phyloP scores from a whole-genome alignment of 768 basidiomycete species.

The Collybiopsis luxurians region DNA sequence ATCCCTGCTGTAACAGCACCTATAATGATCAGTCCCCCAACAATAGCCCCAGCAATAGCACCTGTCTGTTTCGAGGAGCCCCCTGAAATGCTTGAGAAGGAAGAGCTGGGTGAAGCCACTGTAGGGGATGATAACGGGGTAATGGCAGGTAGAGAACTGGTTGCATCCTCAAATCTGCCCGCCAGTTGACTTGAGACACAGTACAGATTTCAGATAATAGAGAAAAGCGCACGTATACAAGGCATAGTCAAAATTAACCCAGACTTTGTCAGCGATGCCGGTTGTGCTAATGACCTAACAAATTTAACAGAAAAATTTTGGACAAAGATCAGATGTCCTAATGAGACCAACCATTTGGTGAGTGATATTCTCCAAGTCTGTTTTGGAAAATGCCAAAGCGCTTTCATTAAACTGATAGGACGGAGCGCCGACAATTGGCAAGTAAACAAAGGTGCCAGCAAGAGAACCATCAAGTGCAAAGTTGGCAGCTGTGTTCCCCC shows the following conservation, averaged over 20 bases:
- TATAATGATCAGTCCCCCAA: no score
- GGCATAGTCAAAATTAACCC: constrained; percentile 39
- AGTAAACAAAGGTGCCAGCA: constrained; percentile 21
- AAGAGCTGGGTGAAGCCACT: no score
- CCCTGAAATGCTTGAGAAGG: no score
- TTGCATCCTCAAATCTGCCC: neutral
- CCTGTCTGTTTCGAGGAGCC: no score
- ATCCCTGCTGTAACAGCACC: no score
- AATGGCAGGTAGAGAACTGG: neutral
- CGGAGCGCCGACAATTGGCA: constrained; percentile 18
- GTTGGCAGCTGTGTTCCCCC: constrained; percentile 26
- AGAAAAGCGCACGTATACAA: constrained; percentile 33
- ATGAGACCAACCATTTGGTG: no score
- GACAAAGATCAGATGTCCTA: no score
- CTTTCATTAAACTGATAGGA: constrained; percentile 25
- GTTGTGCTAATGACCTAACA: constrained; percentile 25
- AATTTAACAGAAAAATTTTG: no score
- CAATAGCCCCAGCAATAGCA: no score
- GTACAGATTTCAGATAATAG: neutral
- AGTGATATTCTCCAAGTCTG: constrained; percentile 23
- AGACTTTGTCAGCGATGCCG: constrained; percentile 26
- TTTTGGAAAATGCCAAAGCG: constrained; percentile 22
- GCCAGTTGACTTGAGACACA: neutral
- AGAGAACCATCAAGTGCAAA: constrained; percentile 30
- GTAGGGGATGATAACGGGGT: no score